Evolutionary conservation across 805 yeast species (phyloP).

Genomic region (Yamadazyma insecticola): DNA sequence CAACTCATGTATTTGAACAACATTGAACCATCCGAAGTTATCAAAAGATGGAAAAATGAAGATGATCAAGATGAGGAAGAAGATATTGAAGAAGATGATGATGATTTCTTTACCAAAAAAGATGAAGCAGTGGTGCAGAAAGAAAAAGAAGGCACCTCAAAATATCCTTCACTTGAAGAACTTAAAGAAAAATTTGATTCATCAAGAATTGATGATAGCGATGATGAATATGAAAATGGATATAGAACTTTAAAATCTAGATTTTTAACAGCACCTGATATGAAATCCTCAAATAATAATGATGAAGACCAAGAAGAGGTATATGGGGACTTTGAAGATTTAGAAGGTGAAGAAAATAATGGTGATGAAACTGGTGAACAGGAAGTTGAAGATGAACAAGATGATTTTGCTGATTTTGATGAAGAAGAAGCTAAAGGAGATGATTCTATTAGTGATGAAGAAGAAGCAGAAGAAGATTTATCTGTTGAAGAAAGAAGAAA

Average conservation of each 20-base stretch:
- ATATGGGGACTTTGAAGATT: slow-evolving; percentile 55
- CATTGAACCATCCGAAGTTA: slow-evolving; percentile 66
- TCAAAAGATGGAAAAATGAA: slow-evolving; percentile 65
- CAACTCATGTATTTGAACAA: slow-evolving; percentile 77
- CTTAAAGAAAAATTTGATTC: slow-evolving; percentile 44
- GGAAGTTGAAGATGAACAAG: slow-evolving; percentile 40
- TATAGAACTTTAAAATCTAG: slow-evolving; percentile 40
- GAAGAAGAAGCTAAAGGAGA: too few relatives aligned
- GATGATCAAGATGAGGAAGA: slow-evolving; percentile 39
- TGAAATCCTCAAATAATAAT: too few relatives aligned
- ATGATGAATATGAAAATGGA: slow-evolving; percentile 39
- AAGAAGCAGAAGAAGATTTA: slow-evolving; percentile 36
- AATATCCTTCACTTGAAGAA: slow-evolving; percentile 36
- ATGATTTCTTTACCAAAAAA: slow-evolving; percentile 51
- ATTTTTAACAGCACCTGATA: slow-evolving; percentile 53
- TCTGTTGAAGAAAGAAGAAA: slow-evolving; percentile 74
- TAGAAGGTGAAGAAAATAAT: slow-evolving; percentile 31
- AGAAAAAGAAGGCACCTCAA: slow-evolving; percentile 26
- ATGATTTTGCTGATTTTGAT: slow-evolving; percentile 39
- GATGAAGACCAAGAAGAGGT: slow-evolving; percentile 45
- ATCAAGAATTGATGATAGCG: slow-evolving; percentile 21
- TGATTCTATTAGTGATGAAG: too few relatives aligned
- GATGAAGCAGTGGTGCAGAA: slow-evolving; percentile 19
- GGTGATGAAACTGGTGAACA: slow-evolving; percentile 22
- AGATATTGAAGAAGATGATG: slow-evolving; percentile 42